Base-by-base conservation (phyloP, 2,329 filamentous ascomycete genomes). In the Emericellopsis atlantica region DNA sequence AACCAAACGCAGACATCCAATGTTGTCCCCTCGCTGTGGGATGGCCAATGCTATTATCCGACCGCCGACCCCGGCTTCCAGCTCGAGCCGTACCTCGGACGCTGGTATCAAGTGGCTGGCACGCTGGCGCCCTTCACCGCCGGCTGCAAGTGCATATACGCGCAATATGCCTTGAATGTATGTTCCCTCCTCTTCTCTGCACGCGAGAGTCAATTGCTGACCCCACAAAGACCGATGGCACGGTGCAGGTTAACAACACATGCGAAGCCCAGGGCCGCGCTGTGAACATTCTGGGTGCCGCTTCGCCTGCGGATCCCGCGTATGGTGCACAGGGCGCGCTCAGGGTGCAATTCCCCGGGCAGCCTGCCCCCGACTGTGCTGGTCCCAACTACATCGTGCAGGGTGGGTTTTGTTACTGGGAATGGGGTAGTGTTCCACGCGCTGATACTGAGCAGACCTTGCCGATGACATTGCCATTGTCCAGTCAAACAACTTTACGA, bases 301-400 rank as follows among this genome's bases (percentile, higher is more conserved):
- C 54, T 5, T 41, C 50, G 12, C 51, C 55, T 2, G 55, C 53
- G 12, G 48, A 48, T 18, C 45, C 52, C 2, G 40, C 47, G 3
- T 58, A 58, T 43, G 55, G 55, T 2, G 48, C 51, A 32, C 46
- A 47, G 14, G 55, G 54, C 7, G 54, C 49, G 8, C 51, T 57
- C 33, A 50, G 52, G 11, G 55, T 58, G 5, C 53, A 56, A 40
- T 58, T 58, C 43, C 54, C 54, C 14, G 48, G 48, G 9, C 49
- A 56, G 49, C 51, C 52, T 4, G 45, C 48, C 0, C 51, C 52
- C 6, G 45, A 46, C 9, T 58, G 55, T 44, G 46, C 51, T 12
- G 55, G 55, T 0, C 55, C 55, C n/a, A 57, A 58, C 43, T 58
- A 57, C 45, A 54, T 56, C 26, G 54, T 57, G 4, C 55, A 58